Base-by-base conservation (phyloP, 495 filamentous ascomycete genomes). In the Penicillium arizonense region DNA sequence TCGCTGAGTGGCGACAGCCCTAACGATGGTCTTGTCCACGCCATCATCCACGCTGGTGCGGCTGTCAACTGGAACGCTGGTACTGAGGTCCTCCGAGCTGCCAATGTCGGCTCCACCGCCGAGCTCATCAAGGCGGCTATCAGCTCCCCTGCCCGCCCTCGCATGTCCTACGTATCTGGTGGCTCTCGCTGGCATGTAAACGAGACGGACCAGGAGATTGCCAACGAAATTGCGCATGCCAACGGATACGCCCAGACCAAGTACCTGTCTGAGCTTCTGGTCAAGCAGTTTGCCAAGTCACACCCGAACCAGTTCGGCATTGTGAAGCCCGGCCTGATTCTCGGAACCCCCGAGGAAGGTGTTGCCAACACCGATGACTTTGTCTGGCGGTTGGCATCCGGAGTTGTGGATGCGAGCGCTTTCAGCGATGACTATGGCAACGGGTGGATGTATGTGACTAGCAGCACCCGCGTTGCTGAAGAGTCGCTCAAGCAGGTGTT, bases 11-110 rank as follows among this genome's bases (percentile, higher is more conserved):
- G 82, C 58, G 20, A 63, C 21, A 20, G 54, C 87, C 11, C 50
- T 30, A 50, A 42, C 32, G 70, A 75, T 2, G 57, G 81, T 3
- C 71, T 80, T 47, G 82, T 83, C 0, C 81, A 89, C 53, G 71
- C 87, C 3, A 75, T 94, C 32, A 85, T 94, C 47, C 89, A 93
- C 72, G 90, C 89, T 57, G 89, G 88, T n/a, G 90, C 90, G 0
- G 64, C 68, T 6, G 69, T 75, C 4, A 74, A 77, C 13, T 74
- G 71, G 61, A 55, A 70, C 44, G 62, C 73, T 4, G 55, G 52
- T 8, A 80, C 77, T 54, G 21, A 55, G 0, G 44, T 63, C 2
- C 59, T 83, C 10, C 60, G 65, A 10, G 18, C 50, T 0, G 32
- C 52, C 38, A 84, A 84, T 41, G 50, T 80, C 8, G n/a, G 44